Base-by-base conservation (phyloP, 192 early-diverging fungal species). In the Backusella parvicylindrica region DNA sequence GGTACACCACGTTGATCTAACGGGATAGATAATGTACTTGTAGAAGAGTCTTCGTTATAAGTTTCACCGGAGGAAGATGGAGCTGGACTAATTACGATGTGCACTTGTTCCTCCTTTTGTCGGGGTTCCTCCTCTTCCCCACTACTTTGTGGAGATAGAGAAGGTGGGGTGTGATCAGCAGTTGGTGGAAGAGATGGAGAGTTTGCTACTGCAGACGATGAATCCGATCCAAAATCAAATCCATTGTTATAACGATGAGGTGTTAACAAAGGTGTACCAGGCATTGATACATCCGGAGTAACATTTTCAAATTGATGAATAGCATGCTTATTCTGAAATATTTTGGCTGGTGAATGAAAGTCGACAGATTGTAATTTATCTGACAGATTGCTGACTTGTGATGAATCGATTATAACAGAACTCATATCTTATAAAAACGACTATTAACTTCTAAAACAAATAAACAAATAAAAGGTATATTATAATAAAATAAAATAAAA, bases 241-340 rank as follows among this genome's bases (percentile, higher is more conserved):
- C 7, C 53, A 26, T 43, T 26, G 26, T 23, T n/a, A 18, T 73
- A n/a, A n/a, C n/a, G 47, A 0, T 67, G 71, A 36, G 60, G 37
- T 7, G 33, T 65, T 32, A 77, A 72, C 12, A 68, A 43, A 13
- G 79, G 79, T 50, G 75, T 81, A 9, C 75, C 75, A 35, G 79
- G 79, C n/a, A 81, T 67, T 33, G 75, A 77, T 31, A 68, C 41
- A 31, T 76, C 79, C 9, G 79, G 79, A 8, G 79, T 81, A 13
- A 81, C 75, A 21, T 73, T 74, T 69, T 81, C 75, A 65, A 81
- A 81, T 33, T 76, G 75, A 28, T 81, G 79, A 38, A 28, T 60
- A 13, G 72, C 66, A 28, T 66, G 43, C 15, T 73, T 68, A 11
- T 73, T 35, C 15, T 76, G 75, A 49, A 80, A 66, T 43, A 81